Evolutionary conservation across 345 rosid genomes (phyloP), one percentile per base, ranked within the genome.

Genomic region (Gossypium australe): DNA sequence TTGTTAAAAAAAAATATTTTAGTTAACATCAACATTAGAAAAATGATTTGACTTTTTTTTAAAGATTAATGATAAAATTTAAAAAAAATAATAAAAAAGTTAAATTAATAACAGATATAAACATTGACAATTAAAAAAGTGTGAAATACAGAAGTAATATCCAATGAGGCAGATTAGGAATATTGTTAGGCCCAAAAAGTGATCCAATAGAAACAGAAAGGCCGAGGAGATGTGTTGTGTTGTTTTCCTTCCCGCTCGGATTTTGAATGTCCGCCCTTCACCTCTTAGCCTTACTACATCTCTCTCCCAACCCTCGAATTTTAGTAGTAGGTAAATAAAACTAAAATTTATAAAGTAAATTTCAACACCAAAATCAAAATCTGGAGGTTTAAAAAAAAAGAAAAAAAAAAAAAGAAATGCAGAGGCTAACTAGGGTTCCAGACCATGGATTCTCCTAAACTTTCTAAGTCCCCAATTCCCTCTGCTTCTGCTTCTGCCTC

Each of bases 211-310:
- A 48, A 48, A 12, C 14, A 20, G 11, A 6, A 71, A 41, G 73
- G 60, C 71, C 43, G 12, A 24, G 3, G 4, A n/a, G 11, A 25
- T 3, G 5, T 18, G 24, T 20, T 20, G 9, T 25, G 10, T 20
- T 57, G 29, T 20, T 22, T 12, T 20, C 13, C 11, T 73, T 62
- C 70, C 76, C 76, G 76, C 76, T 73, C 76, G 48, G 76, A 29
- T 73, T 73, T 73, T 73, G 67, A 73, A 73, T n/a, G 60, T 48
- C 76, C 76, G 68, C 76, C 68, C 43, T 45, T 48, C 53, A 9
- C 67, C 34, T 12, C 17, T 43, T 22, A 20, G 53, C 58, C 69
- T 27, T 34, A 4, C 41, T 34, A 73, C 76, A 57, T 47, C 18
- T 61, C 25, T n/a, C 34, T 25, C 18, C 10, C 25, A 3, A 61